phyloP scores from a whole-genome alignment of 2,329 filamentous ascomycete genomes.

The Cytospora paraplurivora region DNA sequence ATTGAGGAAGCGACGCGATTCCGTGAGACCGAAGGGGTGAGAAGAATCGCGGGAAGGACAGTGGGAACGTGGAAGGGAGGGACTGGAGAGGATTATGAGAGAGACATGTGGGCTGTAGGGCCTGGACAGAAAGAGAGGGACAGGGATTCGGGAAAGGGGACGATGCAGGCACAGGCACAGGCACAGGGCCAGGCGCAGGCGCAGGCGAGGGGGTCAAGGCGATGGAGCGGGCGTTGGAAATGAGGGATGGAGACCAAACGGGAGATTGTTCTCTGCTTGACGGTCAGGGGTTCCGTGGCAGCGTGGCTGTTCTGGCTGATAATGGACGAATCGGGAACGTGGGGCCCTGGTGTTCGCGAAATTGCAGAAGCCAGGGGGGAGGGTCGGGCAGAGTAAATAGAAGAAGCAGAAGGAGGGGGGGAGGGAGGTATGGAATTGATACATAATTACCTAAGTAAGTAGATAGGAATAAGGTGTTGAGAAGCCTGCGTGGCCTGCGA shows the following conservation, averaged over 20 bases:
- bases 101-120: slow-evolving; percentile 12
- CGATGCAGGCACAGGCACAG: slow-evolving; percentile 11
- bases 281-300: slow-evolving; percentile 26
- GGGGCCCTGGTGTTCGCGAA: slow-evolving; percentile 30
- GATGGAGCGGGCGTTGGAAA: slow-evolving; percentile 27
- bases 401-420: background rate
- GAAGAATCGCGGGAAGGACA: slow-evolving; percentile 30
- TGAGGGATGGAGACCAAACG: slow-evolving; percentile 26
- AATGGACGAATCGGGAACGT: slow-evolving; percentile 17
- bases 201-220: slow-evolving; percentile 21
- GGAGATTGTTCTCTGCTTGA: slow-evolving; percentile 27
- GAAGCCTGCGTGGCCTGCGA: background rate
- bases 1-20: slow-evolving; percentile 40
- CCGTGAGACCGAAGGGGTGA: slow-evolving; percentile 35
- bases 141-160: slow-evolving; percentile 18
- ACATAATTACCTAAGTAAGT: slow-evolving; percentile 7
- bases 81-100: slow-evolving; percentile 27
- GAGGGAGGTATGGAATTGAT: background rate
- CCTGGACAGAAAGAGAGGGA: slow-evolving; percentile 5
- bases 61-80: slow-evolving; percentile 34
- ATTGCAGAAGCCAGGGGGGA: slow-evolving; percentile 31
- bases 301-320: slow-evolving; percentile 11
- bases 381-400: slow-evolving; percentile 18
- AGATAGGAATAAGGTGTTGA: background rate
- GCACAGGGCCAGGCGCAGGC: slow-evolving; percentile 18